Conservation (phyloP, 2,329 filamentous ascomycete genomes). For the Colletotrichum coccodes region DNA sequence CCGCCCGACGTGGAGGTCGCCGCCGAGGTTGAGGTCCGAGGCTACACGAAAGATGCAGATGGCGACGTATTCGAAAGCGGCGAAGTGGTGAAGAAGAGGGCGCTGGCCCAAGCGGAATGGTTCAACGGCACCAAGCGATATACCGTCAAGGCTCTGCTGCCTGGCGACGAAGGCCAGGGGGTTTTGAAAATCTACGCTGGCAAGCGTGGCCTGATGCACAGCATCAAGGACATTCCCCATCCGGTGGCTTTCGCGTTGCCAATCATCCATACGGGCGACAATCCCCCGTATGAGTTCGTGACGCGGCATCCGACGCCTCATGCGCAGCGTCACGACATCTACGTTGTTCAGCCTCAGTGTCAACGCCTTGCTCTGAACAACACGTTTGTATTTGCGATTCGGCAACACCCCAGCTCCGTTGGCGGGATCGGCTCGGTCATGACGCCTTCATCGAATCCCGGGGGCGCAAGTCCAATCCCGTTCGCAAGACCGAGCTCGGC, state of each 20-base stretch:
- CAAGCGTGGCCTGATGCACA: conserved; percentile 95
- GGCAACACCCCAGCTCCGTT: conserved; percentile 82
- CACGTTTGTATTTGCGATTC: conserved; percentile 95
- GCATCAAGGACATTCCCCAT: conserved; percentile 95
- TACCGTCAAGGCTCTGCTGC: conserved; percentile 90
- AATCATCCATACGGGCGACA: conserved; percentile 88
- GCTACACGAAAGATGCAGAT: conserved; percentile 83
- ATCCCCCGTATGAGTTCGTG: conserved; percentile 93
- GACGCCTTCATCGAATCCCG: conserved; percentile 58
- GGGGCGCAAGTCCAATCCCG: conserved; percentile 66
- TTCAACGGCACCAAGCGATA: conserved; percentile 87
- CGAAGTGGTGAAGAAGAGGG: conserved; percentile 85
- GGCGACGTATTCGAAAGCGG: conserved; percentile 95
- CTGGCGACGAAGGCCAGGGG: conserved; percentile 90
- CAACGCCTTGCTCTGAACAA: conserved; percentile 90
- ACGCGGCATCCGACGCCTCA: conserved; percentile 95
- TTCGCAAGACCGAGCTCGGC: conserved; percentile 70
- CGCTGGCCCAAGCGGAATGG: conserved; percentile 93
- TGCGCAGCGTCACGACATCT: conserved; percentile 96
- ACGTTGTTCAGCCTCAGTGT: conserved; percentile 96
- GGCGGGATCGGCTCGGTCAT: conserved; percentile 46
- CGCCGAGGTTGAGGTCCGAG: conserved; percentile 89
- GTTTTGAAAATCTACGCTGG: conserved; percentile 93
- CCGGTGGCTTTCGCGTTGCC: conserved; percentile 90
- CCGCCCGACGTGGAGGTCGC: conserved; percentile 91